Conservation (phyloP, 2,329 filamentous ascomycete species). For the Trichoderma brevicompactum region DNA sequence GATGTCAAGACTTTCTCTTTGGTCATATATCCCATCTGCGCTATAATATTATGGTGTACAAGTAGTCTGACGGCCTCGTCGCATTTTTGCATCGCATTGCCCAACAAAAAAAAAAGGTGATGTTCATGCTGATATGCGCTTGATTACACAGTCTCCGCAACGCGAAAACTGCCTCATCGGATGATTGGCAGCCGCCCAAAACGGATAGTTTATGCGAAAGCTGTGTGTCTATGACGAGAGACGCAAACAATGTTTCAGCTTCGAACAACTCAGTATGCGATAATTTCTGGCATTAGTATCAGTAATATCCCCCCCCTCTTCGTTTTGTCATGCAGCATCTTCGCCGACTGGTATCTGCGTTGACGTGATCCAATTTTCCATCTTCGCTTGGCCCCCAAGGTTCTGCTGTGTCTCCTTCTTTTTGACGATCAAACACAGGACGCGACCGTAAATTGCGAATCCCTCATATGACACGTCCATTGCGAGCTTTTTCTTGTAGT, state of each 20-base stretch:
- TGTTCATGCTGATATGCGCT: background rate
- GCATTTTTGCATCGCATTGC: slow-evolving; percentile 4
- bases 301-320: background rate
- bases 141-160: slow-evolving; percentile 2
- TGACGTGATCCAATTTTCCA: slow-evolving; percentile 84
- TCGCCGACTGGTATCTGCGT: slow-evolving; percentile 66
- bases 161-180: background rate
- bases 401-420: slow-evolving; percentile 63
- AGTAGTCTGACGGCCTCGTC: background rate
- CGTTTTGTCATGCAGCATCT: slow-evolving; percentile 36
- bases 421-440: slow-evolving; percentile 86
- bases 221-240: background rate
- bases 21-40: background rate
- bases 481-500: slow-evolving; percentile 89
- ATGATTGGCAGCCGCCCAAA: background rate
- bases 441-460: slow-evolving; percentile 92
- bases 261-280: background rate
- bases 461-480: slow-evolving; percentile 91
- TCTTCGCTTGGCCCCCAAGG: slow-evolving; percentile 66
- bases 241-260: background rate
- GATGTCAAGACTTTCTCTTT: background rate
- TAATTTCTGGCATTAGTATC: background rate
- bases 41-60: background rate
- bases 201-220: background rate
- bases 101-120: background rate